A percentile compares a stretch with the other conserved stretches of the same genome.
Conservation (phyloP, 352 stramenopile genomes). For the Globisporangium takayamanum region DNA sequence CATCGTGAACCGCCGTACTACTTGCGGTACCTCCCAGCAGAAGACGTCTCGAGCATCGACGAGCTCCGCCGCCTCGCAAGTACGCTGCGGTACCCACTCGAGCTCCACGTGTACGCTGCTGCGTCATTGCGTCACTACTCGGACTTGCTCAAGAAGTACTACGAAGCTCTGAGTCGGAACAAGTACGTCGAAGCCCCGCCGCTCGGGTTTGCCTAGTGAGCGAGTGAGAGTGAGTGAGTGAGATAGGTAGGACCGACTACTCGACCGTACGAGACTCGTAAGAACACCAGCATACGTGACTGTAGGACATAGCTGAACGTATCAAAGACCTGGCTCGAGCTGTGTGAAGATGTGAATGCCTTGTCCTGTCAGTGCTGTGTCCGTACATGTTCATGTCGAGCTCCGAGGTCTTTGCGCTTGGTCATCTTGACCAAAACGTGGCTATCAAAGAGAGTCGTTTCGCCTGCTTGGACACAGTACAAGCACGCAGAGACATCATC, state of each 20-base stretch:
- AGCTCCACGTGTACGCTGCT: slow-evolving; percentile 52
- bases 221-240: background rate
- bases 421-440: too few relatives aligned
- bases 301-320: too few relatives aligned
- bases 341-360: too few relatives aligned
- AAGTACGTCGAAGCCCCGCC: slow-evolving; percentile 41
- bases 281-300: too few relatives aligned
- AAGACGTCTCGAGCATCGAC: slow-evolving; percentile 55
- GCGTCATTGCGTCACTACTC: slow-evolving; percentile 56
- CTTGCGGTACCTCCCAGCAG: slow-evolving; percentile 55
- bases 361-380: too few relatives aligned
- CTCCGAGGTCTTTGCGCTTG: too few relatives aligned
- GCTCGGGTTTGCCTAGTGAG: slow-evolving; percentile 38
- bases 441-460: background rate
- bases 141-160: slow-evolving; percentile 66
- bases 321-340: too few relatives aligned
- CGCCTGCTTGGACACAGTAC: background rate
- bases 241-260: background rate
- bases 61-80: slow-evolving; percentile 49
- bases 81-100: slow-evolving; percentile 43
- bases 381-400: too few relatives aligned
- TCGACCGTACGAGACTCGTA: background rate
- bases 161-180: slow-evolving; percentile 36
- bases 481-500: background rate
- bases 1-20: slow-evolving; percentile 66